These are phyloP conservation scores for Penicillium italicum DNA, from an alignment of 2,329 filamentous ascomycete genomes.

Conservation along the genomic window DNA sequence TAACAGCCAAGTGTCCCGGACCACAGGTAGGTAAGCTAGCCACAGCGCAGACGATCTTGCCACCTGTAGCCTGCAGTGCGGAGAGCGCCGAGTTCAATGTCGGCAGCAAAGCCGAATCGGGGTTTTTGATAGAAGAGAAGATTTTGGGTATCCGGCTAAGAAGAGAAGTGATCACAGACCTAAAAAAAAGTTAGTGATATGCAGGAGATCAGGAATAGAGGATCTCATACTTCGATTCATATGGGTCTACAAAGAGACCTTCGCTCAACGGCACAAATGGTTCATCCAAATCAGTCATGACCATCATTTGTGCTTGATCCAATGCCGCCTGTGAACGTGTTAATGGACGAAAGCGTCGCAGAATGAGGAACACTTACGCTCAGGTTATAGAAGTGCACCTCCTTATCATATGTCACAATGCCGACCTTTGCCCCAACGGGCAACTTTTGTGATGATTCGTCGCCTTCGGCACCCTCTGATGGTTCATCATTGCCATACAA, in stretches of 20 bases:
- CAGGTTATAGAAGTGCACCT: conserved; percentile 97
- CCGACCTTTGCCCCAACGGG: conserved; percentile 82
- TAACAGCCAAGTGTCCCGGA: conserved; percentile 75
- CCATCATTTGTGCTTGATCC: conserved; percentile 92
- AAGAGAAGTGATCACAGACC: conserved; percentile 79
- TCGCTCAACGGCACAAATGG: conserved; percentile 91
- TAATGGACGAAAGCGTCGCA: conserved; percentile 18
- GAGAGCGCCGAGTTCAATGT: conserved; percentile 77
- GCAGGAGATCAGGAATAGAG: not conserved
- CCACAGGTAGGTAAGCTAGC: conserved; percentile 89
- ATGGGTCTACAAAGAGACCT: conserved; percentile 89
- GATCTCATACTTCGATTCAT: conserved; percentile 69
- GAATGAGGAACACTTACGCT: conserved; percentile 55
- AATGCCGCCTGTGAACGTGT: conserved; percentile 58
- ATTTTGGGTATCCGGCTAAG: conserved; percentile 77
- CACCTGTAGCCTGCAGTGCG: conserved; percentile 81
- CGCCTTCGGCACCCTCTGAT: conserved; percentile 53
- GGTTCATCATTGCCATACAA: conserved; percentile 67
- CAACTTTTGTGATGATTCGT: conserved; percentile 52
- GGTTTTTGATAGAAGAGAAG: conserved; percentile 83
- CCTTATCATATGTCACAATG: conserved; percentile 93
- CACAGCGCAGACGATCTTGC: conserved; percentile 85
- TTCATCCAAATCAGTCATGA: conserved; percentile 96
- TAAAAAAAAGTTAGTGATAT: conserved; percentile 33
- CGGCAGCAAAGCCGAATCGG: conserved; percentile 82